Evolutionary conservation across 176 grass and related monocot genomes (phyloP).

Genomic region (Canna indica): DNA sequence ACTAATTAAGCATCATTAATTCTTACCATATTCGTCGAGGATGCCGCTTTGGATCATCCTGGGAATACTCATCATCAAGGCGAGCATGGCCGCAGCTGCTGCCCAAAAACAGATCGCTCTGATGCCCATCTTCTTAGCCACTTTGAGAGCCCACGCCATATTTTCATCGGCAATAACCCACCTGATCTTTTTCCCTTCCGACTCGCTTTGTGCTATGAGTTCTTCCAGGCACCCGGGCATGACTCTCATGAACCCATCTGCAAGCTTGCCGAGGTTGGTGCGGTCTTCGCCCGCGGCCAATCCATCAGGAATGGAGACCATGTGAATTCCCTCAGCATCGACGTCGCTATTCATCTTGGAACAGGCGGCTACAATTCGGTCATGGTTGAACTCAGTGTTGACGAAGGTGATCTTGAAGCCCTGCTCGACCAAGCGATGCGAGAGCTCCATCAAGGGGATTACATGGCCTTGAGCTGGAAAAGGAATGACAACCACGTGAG

Average conservation of each 20-base stretch:
- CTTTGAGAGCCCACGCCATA: conserved; percentile 32
- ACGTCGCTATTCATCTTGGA: not conserved
- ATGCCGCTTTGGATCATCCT: conserved; percentile 33
- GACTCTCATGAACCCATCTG: conserved; percentile 16
- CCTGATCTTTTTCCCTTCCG: conserved; percentile 27
- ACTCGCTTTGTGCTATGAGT: conserved; percentile 21
- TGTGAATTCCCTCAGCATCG: conserved; percentile 21
- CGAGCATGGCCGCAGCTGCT: conserved; percentile 31
- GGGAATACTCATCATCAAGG: conserved; percentile 28
- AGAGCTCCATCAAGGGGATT: not conserved
- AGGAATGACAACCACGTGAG: not conserved
- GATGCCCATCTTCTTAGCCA: conserved; percentile 27
- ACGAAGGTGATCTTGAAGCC: conserved; percentile 14
- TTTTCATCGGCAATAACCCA: conserved; percentile 39
- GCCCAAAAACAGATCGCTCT: conserved; percentile 29
- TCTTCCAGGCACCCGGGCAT: conserved; percentile 36
- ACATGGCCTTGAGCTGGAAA: not conserved
- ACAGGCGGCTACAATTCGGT: not conserved
- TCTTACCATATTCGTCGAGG: conserved; percentile 43
- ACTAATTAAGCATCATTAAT: not conserved
- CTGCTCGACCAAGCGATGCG: not conserved
- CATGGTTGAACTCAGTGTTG: conserved; percentile 9
- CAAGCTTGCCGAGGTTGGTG: conserved; percentile 25
- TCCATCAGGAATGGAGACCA: conserved; percentile 56
- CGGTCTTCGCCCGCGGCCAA: conserved; percentile 44